Percentiles rank a stretch among this genome's conserved stretches.
phyloP scores from a whole-genome alignment of 2,329 filamentous ascomycete species.

The Penicillium hesseltinei region DNA sequence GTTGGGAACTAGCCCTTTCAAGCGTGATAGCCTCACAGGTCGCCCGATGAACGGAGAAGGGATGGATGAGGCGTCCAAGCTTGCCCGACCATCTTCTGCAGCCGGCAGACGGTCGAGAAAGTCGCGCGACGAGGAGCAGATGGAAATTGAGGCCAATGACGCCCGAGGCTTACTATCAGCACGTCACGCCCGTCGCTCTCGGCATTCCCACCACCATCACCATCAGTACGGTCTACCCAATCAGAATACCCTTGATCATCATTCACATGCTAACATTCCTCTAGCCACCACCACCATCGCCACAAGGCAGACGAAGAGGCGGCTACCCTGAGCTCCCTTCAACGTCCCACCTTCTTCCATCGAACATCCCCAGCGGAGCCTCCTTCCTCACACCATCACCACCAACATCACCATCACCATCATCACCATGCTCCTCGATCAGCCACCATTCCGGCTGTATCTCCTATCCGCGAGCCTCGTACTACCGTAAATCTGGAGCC shows the following conservation, averaged over 20 bases:
- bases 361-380: conserved; percentile 31
- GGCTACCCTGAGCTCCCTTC: conserved; percentile 21
- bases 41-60: conserved; percentile 43
- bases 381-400: conserved; percentile 38
- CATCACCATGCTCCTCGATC: conserved; percentile 34
- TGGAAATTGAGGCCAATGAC: conserved; percentile 64
- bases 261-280: conserved; percentile 18
- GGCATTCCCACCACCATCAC: conserved; percentile 57
- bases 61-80: conserved; percentile 39
- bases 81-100: conserved; percentile 44
- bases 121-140: conserved; percentile 72
- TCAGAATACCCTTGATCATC: background rate
- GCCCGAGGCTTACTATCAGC: conserved; percentile 59
- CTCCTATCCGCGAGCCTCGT: conserved; percentile 57
- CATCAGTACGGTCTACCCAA: conserved; percentile 49
- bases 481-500: conserved; percentile 66
- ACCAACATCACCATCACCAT: conserved; percentile 49
- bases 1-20: conserved; percentile 52
- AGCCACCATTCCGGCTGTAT: conserved; percentile 23
- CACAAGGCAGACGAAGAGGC: conserved; percentile 53
- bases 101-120: conserved; percentile 63
- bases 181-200: conserved; percentile 65
- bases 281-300: conserved; percentile 54
- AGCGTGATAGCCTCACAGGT: conserved; percentile 48
- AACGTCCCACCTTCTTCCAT: conserved; percentile 30